Base-by-base conservation (phyloP, 1,139 yeast genomes). In the Blastobotrys malaysiensis region DNA sequence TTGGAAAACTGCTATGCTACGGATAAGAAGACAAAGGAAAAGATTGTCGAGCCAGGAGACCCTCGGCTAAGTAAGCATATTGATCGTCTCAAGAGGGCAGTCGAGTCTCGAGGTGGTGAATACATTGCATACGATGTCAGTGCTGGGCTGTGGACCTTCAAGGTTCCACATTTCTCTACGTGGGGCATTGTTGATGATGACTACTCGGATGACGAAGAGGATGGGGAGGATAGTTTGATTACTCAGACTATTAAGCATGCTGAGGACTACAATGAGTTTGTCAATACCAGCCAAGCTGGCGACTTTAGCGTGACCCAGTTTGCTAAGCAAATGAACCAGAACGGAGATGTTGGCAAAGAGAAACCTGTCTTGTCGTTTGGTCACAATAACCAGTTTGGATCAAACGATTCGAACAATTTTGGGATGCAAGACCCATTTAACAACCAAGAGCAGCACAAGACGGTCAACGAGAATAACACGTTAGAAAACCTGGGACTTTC, bases 141-240 rank as follows among this genome's bases (percentile, higher is more conserved):
- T 20, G 80, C 82, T n/a, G 88, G 88, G 21, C 71, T 79, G 6
- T 90, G 93, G 90, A 83, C 86, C 0, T 90, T 89, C 69, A 81
- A 77, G 62, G 98, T 93, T 1, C 83, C 86, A 60, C 99, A 93
- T 73, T 93, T 93, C 65, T 89, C 97, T 72, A 80, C 86, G 5
- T 93, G 97, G 97, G 98, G 98, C 2, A 72, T 93, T 49, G 78
- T 85, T 19, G 90, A 85, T 56, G 87, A 83, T 24, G 83, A 80
- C 46, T 51, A 43, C 9, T 31, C 36, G 2, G 80, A 76, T 6
- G 82, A 81, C 43, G 78, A 78, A 43, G 83, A 78, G 55, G 77
- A 68, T 55, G 71, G n/a, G n/a, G n/a, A n/a, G n/a, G n/a, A 72
- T 47, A 67, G 63, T 31, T 31, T 31, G 39, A 16, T 31, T 59